Conservation (phyloP, 2,329 filamentous ascomycete species). For the Pezicula carpinea region DNA sequence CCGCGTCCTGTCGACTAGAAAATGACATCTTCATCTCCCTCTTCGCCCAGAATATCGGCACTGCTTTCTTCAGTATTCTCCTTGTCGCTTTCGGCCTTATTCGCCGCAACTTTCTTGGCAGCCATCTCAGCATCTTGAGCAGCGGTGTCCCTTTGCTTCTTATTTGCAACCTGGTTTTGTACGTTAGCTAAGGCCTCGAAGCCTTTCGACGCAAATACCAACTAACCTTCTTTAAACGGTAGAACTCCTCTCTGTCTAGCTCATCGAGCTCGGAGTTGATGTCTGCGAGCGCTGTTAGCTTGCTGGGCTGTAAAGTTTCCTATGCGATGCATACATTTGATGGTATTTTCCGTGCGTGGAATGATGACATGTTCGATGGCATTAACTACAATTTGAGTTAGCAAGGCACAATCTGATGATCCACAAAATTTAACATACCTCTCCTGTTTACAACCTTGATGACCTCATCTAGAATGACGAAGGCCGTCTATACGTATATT, state of each 20-base stretch:
- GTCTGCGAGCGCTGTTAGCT: slow-evolving; percentile 43
- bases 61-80: slow-evolving; percentile 37
- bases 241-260: slow-evolving; percentile 96
- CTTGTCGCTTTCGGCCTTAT: slow-evolving; percentile 32
- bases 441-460: slow-evolving; percentile 98
- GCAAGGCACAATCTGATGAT: not conserved
- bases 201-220: not conserved
- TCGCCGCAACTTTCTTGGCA: slow-evolving; percentile 57
- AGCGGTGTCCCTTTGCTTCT: slow-evolving; percentile 75
- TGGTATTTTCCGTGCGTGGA: slow-evolving; percentile 97
- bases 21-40: slow-evolving; percentile 81
- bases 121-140: slow-evolving; percentile 71
- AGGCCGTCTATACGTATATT: slow-evolving; percentile 63
- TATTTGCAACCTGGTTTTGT: slow-evolving; percentile 58
- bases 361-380: slow-evolving; percentile 98
- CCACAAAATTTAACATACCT: slow-evolving; percentile 48
- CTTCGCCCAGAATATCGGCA: slow-evolving; percentile 66
- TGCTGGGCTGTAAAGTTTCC: slow-evolving; percentile 2
- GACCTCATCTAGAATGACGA: slow-evolving; percentile 96
- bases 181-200: slow-evolving; percentile 1
- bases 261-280: slow-evolving; percentile 99
- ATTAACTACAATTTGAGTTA: slow-evolving; percentile 58
- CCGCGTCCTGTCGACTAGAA: slow-evolving; percentile 47
- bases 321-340: slow-evolving; percentile 67
- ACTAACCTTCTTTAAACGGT: slow-evolving; percentile 79